Evolutionary conservation across 768 basidiomycete genomes (phyloP).

Genomic region (Tulasnella sp.): DNA sequence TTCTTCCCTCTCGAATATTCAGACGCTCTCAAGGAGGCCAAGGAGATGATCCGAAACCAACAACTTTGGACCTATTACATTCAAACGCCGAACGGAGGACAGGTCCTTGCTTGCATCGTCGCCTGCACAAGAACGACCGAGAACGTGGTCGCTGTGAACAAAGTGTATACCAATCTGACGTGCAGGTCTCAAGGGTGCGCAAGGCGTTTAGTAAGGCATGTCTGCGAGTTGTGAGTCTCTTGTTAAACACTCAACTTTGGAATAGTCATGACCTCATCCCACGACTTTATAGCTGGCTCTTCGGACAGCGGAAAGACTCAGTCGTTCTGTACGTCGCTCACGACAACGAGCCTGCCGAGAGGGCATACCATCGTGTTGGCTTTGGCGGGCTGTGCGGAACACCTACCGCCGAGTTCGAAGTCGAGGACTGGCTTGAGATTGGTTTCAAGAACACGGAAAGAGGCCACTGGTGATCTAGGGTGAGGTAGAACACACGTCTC

Average conservation of each 20-base stretch:
- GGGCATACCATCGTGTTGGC: conserved; percentile 53
- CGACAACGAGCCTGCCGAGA: conserved; percentile 39
- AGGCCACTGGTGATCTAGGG: conserved; percentile 53
- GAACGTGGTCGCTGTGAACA: conserved; percentile 51
- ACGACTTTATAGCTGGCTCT: conserved; percentile 29
- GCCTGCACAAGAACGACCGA: conserved; percentile 51
- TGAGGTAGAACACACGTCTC: no score
- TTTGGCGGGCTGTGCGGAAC: conserved; percentile 44
- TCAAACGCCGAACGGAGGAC: conserved; percentile 14
- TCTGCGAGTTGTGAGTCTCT: conserved; percentile 19
- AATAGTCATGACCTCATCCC: background rate
- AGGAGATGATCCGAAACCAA: conserved; percentile 33
- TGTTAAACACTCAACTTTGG: background rate
- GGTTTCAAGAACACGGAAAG: conserved; percentile 44
- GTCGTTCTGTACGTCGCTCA: conserved; percentile 60
- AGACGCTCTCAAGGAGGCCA: conserved; percentile 42
- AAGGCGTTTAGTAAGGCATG: conserved; percentile 43
- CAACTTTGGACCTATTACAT: conserved; percentile 54
- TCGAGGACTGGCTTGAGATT: conserved; percentile 46
- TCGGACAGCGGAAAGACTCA: conserved; percentile 35
- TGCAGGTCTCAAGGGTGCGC: conserved; percentile 50
- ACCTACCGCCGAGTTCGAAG: conserved; percentile 29
- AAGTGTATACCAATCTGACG: conserved; percentile 49
- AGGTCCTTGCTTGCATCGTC: conserved; percentile 47
- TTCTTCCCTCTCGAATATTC: conserved; percentile 42